phyloP scores from a whole-genome alignment of 2,329 filamentous ascomycete species.

The Dothideomycetes sp. region DNA sequence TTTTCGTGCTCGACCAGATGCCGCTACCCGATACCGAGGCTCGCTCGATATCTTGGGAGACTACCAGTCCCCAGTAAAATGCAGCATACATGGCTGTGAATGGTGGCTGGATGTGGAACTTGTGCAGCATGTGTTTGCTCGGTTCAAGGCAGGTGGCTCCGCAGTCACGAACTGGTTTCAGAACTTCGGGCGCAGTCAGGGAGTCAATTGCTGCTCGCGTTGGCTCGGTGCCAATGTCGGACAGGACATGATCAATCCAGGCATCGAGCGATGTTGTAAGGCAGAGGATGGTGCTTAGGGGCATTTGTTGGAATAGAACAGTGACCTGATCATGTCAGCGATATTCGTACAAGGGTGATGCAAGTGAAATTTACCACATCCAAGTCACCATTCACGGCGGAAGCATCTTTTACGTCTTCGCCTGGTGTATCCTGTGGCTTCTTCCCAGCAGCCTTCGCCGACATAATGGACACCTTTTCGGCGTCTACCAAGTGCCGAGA shows the following conservation, averaged over 20 bases:
- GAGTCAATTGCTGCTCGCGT: slow-evolving; percentile 18
- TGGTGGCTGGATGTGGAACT: slow-evolving; percentile 66
- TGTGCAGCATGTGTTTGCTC: slow-evolving; percentile 58
- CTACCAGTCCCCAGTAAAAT: slow-evolving; percentile 78
- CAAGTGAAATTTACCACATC: slow-evolving; percentile 5
- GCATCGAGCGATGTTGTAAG: slow-evolving; percentile 3
- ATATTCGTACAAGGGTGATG: too few relatives aligned
- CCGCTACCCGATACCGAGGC: slow-evolving; percentile 71
- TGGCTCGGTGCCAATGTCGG: slow-evolving; percentile 2
- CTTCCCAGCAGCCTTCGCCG: slow-evolving; percentile 92
- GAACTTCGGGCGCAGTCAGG: slow-evolving; percentile 16
- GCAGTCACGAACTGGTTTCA: slow-evolving; percentile 34
- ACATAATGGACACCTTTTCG: slow-evolving; percentile 52
- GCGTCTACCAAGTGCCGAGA: slow-evolving; percentile 53
- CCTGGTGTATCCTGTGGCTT: slow-evolving; percentile 70
- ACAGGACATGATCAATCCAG: slow-evolving; percentile 5
- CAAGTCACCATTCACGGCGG: background rate
- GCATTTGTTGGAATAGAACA: slow-evolving; percentile 6
- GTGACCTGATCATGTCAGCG: slow-evolving; percentile 1
- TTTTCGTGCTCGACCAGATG: slow-evolving; percentile 83
- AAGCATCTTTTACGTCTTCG: slow-evolving; percentile 50
- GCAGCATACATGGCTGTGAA: slow-evolving; percentile 93
- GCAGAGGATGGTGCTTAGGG: slow-evolving; percentile 3
- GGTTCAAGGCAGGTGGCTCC: slow-evolving; percentile 39
- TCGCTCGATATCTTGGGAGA: slow-evolving; percentile 79